These are phyloP conservation scores for Corchorus capsularis DNA, from an alignment of 345 rosid species.

Conservation along the genomic window DNA sequence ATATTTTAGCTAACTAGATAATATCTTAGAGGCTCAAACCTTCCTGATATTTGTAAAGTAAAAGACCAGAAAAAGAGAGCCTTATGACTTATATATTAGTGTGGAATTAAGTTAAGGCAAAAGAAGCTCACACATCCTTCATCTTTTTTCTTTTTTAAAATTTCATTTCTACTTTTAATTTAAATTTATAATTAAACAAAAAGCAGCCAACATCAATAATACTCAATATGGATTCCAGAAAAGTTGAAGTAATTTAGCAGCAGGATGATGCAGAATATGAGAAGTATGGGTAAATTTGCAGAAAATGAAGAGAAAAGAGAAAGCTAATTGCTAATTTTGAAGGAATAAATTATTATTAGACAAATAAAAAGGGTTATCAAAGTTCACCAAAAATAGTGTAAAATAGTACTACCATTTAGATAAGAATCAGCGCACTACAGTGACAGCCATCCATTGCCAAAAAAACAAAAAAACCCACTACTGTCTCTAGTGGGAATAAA, in stretches of 20 bases:
- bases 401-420: constrained; percentile 8
- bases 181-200: not conserved
- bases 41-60: not conserved
- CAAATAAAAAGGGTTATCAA: not conserved
- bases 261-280: not conserved
- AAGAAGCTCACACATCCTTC: not conserved
- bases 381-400: not conserved
- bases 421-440: constrained; percentile 26
- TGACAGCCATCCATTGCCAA: constrained; percentile 21
- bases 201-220: not conserved
- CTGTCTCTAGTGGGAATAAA: constrained; percentile 28
- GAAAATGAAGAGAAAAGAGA: not conserved
- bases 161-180: not conserved
- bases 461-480: constrained; percentile 15
- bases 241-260: not conserved
- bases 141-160: not conserved
- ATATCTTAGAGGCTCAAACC: not conserved
- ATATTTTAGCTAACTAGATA: not conserved
- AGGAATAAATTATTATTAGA: not conserved
- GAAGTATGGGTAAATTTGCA: not conserved
- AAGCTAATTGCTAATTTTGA: not conserved
- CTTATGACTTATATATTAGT: not conserved
- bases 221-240: not conserved
- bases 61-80: not conserved
- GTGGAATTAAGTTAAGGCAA: not conserved